Percentiles rank a stretch among this genome's conserved stretches.
phyloP scores from a whole-genome alignment of 2,329 filamentous ascomycete species.

The Calonectria henricotiae region DNA sequence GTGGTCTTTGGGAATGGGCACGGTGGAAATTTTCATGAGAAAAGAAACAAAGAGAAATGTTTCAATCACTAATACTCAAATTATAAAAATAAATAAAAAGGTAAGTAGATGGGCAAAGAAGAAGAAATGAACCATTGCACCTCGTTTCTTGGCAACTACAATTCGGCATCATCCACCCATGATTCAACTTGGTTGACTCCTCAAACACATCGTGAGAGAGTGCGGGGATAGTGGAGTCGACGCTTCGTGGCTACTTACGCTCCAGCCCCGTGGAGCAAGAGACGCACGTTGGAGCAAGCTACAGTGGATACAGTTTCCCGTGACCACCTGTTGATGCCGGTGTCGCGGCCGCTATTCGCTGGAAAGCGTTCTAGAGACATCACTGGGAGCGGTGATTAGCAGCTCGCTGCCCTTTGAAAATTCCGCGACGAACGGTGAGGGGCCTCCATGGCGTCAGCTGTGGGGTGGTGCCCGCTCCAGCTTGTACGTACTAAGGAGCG shows the following conservation, averaged over 20 bases:
- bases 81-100: background rate
- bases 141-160: background rate
- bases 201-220: background rate
- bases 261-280: background rate
- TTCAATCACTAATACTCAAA: background rate
- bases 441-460: constrained; percentile 8
- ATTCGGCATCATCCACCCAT: background rate
- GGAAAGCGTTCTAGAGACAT: background rate
- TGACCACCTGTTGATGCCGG: background rate
- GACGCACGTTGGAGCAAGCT: background rate
- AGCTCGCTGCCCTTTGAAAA: constrained; percentile 1
- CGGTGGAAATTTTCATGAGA: background rate
- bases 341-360: background rate
- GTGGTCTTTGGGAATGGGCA: background rate
- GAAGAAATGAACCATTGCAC: too few relatives aligned
- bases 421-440: constrained; percentile 20
- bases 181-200: background rate
- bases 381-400: background rate
- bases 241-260: background rate
- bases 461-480: constrained; percentile 11
- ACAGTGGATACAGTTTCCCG: constrained; percentile 17
- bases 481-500: constrained; percentile 20
- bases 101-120: background rate
- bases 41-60: too few relatives aligned
- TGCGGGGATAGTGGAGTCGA: constrained; percentile 23